Evolutionary conservation across 805 yeast genomes (phyloP).

Genomic region (Blastobotrys parvus): DNA sequence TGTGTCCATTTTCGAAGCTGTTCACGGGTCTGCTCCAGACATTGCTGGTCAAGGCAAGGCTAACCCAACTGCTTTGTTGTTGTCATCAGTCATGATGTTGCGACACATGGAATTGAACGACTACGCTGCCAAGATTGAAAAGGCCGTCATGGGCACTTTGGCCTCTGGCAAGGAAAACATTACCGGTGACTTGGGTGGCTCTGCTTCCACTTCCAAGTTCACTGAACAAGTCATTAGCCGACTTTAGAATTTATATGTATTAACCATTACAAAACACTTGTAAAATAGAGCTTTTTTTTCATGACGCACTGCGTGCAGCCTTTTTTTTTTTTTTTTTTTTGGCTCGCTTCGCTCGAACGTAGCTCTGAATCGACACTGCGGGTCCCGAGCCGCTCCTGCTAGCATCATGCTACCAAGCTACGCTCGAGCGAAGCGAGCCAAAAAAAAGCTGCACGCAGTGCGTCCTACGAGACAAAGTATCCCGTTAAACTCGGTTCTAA

Average conservation of each 20-base stretch:
- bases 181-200: conserved; percentile 93
- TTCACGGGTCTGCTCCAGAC: conserved; percentile 99
- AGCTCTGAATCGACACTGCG: too few species aligned
- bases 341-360: too few species aligned
- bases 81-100: conserved; percentile 98
- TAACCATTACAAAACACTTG: too few species aligned
- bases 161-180: conserved; percentile 95
- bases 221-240: conserved; percentile 83
- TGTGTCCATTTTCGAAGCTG: conserved; percentile 98
- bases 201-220: conserved; percentile 81
- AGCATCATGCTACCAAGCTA: too few species aligned
- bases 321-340: too few species aligned
- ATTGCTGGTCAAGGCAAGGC: conserved; percentile 98
- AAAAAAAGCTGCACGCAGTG: too few species aligned
- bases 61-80: conserved; percentile 94
- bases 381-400: too few species aligned
- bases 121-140: conserved; percentile 78
- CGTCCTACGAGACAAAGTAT: too few species aligned
- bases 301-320: too few species aligned
- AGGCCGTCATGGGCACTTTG: conserved; percentile 76
- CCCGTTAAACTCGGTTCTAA: too few species aligned
- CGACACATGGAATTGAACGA: conserved; percentile 89
- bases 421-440: too few species aligned
- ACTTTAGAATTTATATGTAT: conserved; percentile 40
- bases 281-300: too few species aligned